Conservation (phyloP, 202 grass and related monocot species). For the Bolboschoenoplectus hybrid region DNA sequence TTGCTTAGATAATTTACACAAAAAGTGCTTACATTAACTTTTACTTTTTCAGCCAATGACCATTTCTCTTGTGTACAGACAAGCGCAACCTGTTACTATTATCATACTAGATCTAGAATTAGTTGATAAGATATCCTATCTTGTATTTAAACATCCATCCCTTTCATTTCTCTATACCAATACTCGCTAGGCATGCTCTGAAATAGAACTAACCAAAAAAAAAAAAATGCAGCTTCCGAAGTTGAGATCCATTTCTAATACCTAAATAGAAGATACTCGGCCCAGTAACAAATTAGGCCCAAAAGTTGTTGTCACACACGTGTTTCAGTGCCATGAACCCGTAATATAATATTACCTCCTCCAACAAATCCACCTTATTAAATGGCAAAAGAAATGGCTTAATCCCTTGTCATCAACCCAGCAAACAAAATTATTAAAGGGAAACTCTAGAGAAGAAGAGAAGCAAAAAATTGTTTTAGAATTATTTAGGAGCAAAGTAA, state of each 20-base stretch:
- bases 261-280: neutral
- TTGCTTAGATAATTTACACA: neutral
- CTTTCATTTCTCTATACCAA: neutral
- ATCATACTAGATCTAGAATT: neutral
- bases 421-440: slow-evolving; percentile 10
- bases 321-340: neutral
- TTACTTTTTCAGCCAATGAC: neutral
- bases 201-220: no score
- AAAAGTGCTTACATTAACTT: neutral
- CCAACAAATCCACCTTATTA: slow-evolving; percentile 18
- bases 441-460: neutral
- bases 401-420: slow-evolving; percentile 23
- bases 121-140: neutral
- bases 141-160: neutral
- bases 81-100: neutral
- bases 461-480: neutral
- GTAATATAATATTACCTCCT: slow-evolving; percentile 23
- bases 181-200: neutral
- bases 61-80: neutral
- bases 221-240: neutral
- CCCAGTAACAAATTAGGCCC: slow-evolving; percentile 19
- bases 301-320: neutral
- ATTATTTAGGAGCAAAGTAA: slow-evolving; percentile 14
- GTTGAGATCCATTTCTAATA: neutral
- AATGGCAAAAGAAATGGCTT: slow-evolving; percentile 20